Evolutionary conservation across 2,329 filamentous ascomycete genomes (phyloP).

Genomic region (Beauveria brongniartii): DNA sequence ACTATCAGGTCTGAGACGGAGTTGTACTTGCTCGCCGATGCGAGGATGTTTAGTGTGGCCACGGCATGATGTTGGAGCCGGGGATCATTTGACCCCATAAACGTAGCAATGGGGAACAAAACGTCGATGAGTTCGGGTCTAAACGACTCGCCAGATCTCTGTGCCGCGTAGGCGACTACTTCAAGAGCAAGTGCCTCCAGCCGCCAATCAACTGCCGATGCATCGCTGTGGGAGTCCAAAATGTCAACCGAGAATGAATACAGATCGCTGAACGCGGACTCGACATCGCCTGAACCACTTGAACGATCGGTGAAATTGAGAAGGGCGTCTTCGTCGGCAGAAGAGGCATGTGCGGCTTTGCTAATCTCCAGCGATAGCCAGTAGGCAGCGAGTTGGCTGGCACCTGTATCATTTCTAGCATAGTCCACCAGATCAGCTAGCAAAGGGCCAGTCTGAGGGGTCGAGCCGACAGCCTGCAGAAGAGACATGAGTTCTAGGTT

Average conservation of each 20-base stretch:
- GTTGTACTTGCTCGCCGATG: constrained; percentile 63
- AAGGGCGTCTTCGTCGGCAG: constrained; percentile 56
- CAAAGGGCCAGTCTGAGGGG: constrained; percentile 52
- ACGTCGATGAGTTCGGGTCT: constrained; percentile 82
- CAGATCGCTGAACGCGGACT: constrained; percentile 51
- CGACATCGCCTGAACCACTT: constrained; percentile 32
- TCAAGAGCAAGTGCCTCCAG: constrained; percentile 75
- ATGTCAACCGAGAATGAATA: constrained; percentile 60
- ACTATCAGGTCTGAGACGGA: constrained; percentile 74
- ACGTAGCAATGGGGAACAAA: constrained; percentile 84
- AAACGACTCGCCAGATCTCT: constrained; percentile 58
- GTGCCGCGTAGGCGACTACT: constrained; percentile 67
- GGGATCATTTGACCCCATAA: constrained; percentile 63
- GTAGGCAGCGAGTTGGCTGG: constrained; percentile 59
- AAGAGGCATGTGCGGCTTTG: constrained; percentile 44
- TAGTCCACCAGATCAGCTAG: constrained; percentile 58
- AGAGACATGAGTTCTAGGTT: constrained; percentile 50
- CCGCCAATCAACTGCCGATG: constrained; percentile 55
- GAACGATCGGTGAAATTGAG: constrained; percentile 43
- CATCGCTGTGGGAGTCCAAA: constrained; percentile 46
- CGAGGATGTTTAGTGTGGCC: constrained; percentile 72
- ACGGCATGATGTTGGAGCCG: constrained; percentile 74
- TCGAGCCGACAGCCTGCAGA: constrained; percentile 43
- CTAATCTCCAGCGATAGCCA: constrained; percentile 74
- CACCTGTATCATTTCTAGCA: constrained; percentile 48